Percentiles rank a stretch among this genome's conserved stretches.
Evolutionary conservation across 257 asterid species (phyloP).

Genomic region (Solanum habrochaites): DNA sequence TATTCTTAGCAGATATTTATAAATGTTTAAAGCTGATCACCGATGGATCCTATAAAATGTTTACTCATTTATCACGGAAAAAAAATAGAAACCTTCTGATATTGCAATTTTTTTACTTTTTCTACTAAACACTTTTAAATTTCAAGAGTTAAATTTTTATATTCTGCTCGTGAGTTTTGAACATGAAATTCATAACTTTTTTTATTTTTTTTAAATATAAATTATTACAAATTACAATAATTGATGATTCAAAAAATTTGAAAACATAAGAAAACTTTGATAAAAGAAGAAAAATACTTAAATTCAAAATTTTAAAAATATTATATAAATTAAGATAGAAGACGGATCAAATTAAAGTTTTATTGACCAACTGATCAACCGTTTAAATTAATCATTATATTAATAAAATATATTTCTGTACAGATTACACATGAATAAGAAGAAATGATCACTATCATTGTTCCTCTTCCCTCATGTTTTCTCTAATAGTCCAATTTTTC

Average conservation of each 20-base stretch:
- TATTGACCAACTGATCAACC: background rate
- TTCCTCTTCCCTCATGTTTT: background rate
- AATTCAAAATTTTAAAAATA: too few relatives aligned
- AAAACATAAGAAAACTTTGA: too few relatives aligned
- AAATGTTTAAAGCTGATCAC: background rate
- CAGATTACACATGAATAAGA: background rate
- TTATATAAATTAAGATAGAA: too few relatives aligned
- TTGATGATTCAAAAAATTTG: rapidly evolving
- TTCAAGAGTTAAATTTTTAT: too few relatives aligned
- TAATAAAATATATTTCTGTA: background rate
- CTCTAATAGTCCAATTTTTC: background rate
- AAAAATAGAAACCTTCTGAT: background rate
- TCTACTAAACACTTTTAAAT: too few relatives aligned
- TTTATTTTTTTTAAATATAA: too few relatives aligned
- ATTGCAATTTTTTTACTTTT: background rate
- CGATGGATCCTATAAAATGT: background rate
- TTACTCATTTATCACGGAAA: background rate
- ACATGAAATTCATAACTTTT: background rate
- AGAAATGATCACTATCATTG: background rate
- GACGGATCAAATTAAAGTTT: background rate
- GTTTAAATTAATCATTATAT: background rate
- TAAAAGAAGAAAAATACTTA: too few relatives aligned
- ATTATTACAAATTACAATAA: too few relatives aligned
- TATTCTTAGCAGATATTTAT: background rate
- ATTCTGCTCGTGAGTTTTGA: background rate